phyloP scores from a whole-genome alignment of 1,139 yeast species.

The Sugiyamaella novakii region DNA sequence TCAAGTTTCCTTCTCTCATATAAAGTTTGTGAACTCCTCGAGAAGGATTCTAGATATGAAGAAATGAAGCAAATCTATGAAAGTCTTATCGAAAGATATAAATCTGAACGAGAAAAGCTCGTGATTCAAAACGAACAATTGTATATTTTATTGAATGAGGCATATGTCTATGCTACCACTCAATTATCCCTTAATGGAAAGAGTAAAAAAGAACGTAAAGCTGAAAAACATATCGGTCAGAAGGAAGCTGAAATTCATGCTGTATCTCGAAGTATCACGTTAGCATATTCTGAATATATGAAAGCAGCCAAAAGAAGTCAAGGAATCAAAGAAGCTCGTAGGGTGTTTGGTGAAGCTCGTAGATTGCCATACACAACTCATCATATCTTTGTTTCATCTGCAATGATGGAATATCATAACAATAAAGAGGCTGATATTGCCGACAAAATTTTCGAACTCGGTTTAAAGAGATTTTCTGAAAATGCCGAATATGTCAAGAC shows the following conservation, averaged over 20 bases:
- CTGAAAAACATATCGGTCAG: constrained; percentile 9
- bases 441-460: constrained; percentile 75
- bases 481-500: constrained; percentile 62
- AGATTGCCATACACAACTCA: constrained; percentile 65
- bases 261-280: constrained; percentile 38
- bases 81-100: constrained; percentile 47
- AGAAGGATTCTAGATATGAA: constrained; percentile 55
- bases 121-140: constrained; percentile 22
- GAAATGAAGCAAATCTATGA: constrained; percentile 58
- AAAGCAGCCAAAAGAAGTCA: constrained; percentile 44
- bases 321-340: constrained; percentile 47
- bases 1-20: constrained; percentile 67
- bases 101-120: constrained; percentile 36
- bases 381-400: constrained; percentile 80
- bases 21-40: constrained; percentile 70
- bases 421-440: constrained; percentile 65
- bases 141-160: constrained; percentile 12
- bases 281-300: constrained; percentile 43
- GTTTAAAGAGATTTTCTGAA: constrained; percentile 59
- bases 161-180: constrained; percentile 12
- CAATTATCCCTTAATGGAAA: constrained; percentile 16
- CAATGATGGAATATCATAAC: constrained; percentile 76
- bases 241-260: constrained; percentile 12
- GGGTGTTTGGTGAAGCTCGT: constrained; percentile 67
- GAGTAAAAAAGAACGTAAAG: constrained; percentile 12